Evolutionary conservation across 2,329 filamentous ascomycete species (phyloP).

Genomic region (Monilinia fructicola): DNA sequence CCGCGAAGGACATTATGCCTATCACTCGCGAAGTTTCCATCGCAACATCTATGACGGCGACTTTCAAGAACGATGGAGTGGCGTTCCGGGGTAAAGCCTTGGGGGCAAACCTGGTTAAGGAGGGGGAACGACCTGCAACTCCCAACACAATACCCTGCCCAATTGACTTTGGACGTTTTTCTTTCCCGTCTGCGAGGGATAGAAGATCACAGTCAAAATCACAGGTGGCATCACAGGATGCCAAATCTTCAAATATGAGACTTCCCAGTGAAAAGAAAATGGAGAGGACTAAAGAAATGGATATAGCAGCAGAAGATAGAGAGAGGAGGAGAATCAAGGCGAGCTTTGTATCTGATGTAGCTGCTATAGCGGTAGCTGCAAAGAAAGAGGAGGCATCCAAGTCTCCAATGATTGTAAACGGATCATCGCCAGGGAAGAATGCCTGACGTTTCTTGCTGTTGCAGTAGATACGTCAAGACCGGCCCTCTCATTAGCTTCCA

Average conservation of each 20-base stretch:
- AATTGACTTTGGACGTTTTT: neutral
- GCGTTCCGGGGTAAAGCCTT: conserved; percentile 11
- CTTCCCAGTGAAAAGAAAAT: neutral
- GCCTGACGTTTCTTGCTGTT: neutral
- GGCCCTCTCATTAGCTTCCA: neutral
- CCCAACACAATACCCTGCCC: neutral
- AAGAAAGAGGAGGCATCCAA: neutral
- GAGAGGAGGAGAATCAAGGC: neutral
- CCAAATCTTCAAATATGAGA: neutral
- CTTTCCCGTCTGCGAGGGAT: neutral
- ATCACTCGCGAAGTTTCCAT: neutral
- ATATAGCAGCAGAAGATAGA: neutral
- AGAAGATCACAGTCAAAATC: neutral
- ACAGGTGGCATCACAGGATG: neutral
- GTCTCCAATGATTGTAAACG: conserved; percentile 19
- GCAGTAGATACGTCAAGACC: neutral
- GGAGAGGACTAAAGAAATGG: neutral
- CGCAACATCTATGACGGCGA: conserved; percentile 1
- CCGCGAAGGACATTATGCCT: neutral
- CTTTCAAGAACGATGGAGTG: neutral
- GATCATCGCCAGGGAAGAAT: conserved; percentile 8
- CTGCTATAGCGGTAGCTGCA: neutral
- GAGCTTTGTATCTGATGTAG: neutral
- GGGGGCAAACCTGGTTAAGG: conserved; percentile 22
- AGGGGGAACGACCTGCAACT: conserved; percentile 9